phyloP scores from a whole-genome alignment of 169 alveolate species.

The Eimeria sp. region DNA sequence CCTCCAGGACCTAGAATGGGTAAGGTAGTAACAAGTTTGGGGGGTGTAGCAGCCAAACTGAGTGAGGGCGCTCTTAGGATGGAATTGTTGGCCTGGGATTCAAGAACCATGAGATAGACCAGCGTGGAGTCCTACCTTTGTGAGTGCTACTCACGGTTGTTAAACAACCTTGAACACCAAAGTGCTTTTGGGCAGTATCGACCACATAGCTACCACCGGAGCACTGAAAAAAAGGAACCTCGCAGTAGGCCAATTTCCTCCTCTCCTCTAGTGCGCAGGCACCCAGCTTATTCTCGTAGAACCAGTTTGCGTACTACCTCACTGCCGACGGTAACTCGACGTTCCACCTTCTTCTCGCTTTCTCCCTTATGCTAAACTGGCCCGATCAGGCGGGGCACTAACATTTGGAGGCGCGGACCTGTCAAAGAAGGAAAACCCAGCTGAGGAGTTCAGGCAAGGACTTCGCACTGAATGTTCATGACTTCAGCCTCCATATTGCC shows the following conservation, averaged over 20 bases:
- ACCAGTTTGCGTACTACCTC: constrained; percentile 80
- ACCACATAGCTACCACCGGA: constrained; percentile 67
- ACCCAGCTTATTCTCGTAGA: neutral
- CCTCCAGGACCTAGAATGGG: constrained; percentile 81
- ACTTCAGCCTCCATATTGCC: neutral
- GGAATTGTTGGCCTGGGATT: constrained; percentile 86
- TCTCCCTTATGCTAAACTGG: neutral
- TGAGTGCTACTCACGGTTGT: neutral
- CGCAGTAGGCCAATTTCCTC: constrained; percentile 50
- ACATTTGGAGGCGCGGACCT: constrained; percentile 84
- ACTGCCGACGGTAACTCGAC: constrained; percentile 63
- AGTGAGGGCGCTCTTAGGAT: constrained; percentile 63
- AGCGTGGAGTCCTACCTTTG: constrained; percentile 82
- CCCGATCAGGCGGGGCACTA: constrained; percentile 72
- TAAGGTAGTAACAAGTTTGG: neutral
- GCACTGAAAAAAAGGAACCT: constrained; percentile 63
- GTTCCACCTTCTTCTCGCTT: neutral
- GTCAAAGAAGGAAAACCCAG: constrained; percentile 70
- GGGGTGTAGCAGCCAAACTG: neutral
- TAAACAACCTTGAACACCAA: neutral
- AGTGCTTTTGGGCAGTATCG: constrained; percentile 4
- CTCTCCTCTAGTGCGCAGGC: neutral
- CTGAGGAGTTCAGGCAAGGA: constrained; percentile 80
- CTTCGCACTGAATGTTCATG: neutral
- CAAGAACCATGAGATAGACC: constrained; percentile 81